Conservation (phyloP, 129 eudicot genomes). For the Chrysanthemum lavandulifolium region DNA sequence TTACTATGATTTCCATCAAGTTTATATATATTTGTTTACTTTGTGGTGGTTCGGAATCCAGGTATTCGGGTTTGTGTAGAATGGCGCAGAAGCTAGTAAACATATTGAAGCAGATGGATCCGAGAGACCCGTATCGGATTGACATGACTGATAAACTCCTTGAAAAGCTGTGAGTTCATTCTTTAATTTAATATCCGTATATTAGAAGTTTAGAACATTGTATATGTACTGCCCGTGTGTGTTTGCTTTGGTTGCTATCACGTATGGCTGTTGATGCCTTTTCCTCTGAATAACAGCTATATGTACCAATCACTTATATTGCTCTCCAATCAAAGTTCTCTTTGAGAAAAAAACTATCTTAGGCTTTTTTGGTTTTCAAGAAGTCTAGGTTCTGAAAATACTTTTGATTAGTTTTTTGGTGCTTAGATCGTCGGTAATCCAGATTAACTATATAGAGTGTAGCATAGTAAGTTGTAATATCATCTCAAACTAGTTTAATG, state of each 20-base stretch:
- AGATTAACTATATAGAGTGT: background rate
- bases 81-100: slow-evolving; percentile 81
- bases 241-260: background rate
- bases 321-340: background rate
- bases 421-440: background rate
- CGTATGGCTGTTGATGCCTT: background rate
- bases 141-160: slow-evolving; percentile 81
- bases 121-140: slow-evolving; percentile 77
- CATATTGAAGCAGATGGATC: slow-evolving; percentile 90
- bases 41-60: slow-evolving; percentile 12
- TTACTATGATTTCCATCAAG: background rate
- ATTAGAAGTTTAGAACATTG: background rate
- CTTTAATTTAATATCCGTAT: too few relatives aligned
- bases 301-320: background rate
- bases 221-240: background rate
- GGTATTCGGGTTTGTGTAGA: slow-evolving; percentile 82
- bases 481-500: too few relatives aligned
- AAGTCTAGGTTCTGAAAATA: background rate
- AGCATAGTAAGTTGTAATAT: background rate
- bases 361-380: background rate
- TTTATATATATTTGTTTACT: background rate
- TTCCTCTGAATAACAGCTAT: background rate
- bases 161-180: slow-evolving; percentile 74
- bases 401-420: background rate
- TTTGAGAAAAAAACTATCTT: background rate